Percentiles rank a stretch among this genome's conserved stretches.
Conservation (phyloP, 257 asterid species). For the Plantago ovata region DNA sequence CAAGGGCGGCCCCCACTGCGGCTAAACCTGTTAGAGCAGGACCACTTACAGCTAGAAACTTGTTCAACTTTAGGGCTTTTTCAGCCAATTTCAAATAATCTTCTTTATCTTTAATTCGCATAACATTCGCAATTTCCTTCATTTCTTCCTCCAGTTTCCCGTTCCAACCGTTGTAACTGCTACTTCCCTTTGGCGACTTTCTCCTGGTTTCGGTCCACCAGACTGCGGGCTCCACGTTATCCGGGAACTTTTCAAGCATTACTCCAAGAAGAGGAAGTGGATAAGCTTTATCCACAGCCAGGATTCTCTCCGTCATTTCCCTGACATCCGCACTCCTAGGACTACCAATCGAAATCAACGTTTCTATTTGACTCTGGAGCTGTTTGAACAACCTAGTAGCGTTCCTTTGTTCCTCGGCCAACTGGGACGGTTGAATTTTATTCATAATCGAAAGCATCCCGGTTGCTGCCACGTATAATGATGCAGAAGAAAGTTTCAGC, state of each 20-base stretch:
- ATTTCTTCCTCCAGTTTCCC: conserved; percentile 50
- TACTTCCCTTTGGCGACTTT: neutral
- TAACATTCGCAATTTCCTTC: conserved; percentile 32
- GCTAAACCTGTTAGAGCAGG: conserved; percentile 69
- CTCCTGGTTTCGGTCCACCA: conserved; percentile 51
- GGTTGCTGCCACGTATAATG: conserved; percentile 47
- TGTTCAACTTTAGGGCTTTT: conserved; percentile 55
- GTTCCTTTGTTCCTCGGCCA: conserved; percentile 72
- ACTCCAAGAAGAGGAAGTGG: conserved; percentile 56
- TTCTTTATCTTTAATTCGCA: conserved; percentile 39
- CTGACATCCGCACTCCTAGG: conserved; percentile 37
- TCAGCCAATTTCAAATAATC: conserved; percentile 49
- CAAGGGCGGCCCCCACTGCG: conserved; percentile 42
- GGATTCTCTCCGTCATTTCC: conserved; percentile 48
- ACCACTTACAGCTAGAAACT: conserved; percentile 34
- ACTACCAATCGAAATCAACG: conserved; percentile 31
- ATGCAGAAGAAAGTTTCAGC: conserved; percentile 37
- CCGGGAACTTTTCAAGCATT: conserved; percentile 51
- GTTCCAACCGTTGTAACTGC: conserved; percentile 45
- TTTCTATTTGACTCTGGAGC: conserved; percentile 44
- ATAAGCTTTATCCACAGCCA: conserved; percentile 61
- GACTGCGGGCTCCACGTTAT: conserved; percentile 41
- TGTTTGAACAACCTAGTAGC: conserved; percentile 59
- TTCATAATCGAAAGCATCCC: conserved; percentile 44
- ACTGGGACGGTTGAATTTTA: conserved; percentile 72